Conservation (phyloP, 2,329 filamentous ascomycete genomes). For the Stachybotrys chlorohalonatus region DNA sequence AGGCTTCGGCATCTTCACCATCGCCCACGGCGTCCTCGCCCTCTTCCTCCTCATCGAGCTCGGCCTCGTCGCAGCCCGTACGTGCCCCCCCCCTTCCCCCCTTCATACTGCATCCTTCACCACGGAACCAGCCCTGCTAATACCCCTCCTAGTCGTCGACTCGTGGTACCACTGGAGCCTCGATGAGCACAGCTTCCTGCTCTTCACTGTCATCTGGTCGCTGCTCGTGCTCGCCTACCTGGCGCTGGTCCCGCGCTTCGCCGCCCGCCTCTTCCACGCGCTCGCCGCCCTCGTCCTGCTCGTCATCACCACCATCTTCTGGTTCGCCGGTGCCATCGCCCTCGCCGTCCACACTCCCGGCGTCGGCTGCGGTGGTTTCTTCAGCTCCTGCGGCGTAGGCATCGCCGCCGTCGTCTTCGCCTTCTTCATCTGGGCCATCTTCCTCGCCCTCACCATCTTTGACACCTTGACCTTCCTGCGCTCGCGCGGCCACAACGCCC, state of each 20-base stretch:
- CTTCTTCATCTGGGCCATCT: constrained; percentile 52
- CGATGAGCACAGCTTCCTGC: constrained; percentile 60
- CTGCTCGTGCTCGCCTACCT: constrained; percentile 64
- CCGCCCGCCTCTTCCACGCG: constrained; percentile 51
- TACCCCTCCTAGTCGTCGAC: constrained; percentile 24
- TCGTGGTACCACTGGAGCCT: constrained; percentile 11
- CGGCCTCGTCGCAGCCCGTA: constrained; percentile 66
- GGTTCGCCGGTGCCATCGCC: constrained; percentile 81
- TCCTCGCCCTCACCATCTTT: constrained; percentile 36
- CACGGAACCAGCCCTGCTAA: constrained; percentile 1
- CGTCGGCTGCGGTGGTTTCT: constrained; percentile 33
- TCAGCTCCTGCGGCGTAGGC: constrained; percentile 42
- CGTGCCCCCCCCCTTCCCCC: constrained; percentile 9
- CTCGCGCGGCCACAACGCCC: constrained; percentile 24
- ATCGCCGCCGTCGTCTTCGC: constrained; percentile 59
- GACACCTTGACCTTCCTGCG: constrained; percentile 35
- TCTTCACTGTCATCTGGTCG: constrained; percentile 74
- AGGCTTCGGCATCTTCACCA: constrained; percentile 42
- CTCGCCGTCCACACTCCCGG: constrained; percentile 57
- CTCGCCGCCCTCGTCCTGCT: constrained; percentile 60
- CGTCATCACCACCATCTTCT: constrained; percentile 70
- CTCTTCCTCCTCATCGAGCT: constrained; percentile 66
- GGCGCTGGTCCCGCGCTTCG: constrained; percentile 54
- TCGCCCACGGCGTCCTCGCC: constrained; percentile 57
- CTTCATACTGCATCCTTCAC: constrained; percentile 1